Evolutionary conservation across 2,329 filamentous ascomycete genomes (phyloP).

Genomic region (Chaetothyriales sp.): DNA sequence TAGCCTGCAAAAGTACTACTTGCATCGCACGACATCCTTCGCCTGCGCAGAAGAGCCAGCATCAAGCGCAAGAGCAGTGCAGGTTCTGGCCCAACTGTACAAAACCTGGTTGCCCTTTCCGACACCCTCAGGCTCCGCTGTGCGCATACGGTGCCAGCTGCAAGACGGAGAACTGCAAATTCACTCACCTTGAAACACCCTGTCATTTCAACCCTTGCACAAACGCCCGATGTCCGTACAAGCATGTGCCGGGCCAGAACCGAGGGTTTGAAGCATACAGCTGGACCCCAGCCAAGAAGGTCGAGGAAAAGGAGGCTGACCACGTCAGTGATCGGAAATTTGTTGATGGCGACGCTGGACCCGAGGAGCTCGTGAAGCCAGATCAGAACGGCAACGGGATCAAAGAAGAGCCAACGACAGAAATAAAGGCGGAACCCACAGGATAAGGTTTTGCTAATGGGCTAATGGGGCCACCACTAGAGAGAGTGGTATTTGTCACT

Average conservation of each 20-base stretch:
- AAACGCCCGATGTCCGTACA: conserved; percentile 76
- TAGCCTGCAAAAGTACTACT: conserved; percentile 90
- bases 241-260: conserved; percentile 74
- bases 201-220: conserved; percentile 89
- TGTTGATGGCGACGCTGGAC: conserved; percentile 50
- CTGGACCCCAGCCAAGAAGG: conserved; percentile 51
- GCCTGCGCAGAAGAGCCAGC: conserved; percentile 63
- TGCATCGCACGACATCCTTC: conserved; percentile 87
- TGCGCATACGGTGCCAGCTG: conserved; percentile 90
- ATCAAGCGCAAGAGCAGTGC: conserved; percentile 75
- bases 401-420: not conserved
- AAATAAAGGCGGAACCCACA: not conserved
- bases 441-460: not conserved
- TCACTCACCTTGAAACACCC: conserved; percentile 68
- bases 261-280: conserved; percentile 81
- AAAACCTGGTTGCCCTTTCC: conserved; percentile 76
- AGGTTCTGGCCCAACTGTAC: conserved; percentile 86
- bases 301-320: conserved; percentile 29
- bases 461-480: too few relatives aligned
- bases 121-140: conserved; percentile 70
- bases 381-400: conserved; percentile 18
- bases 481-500: too few relatives aligned
- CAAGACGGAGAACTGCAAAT: conserved; percentile 68
- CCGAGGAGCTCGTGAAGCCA: conserved; percentile 57
- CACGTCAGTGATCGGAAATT: conserved; percentile 86